Evolutionary conservation across 2,329 filamentous ascomycete genomes (phyloP), one percentile per base, ranked within the genome.

Genomic region (Mariannaea elegans): DNA sequence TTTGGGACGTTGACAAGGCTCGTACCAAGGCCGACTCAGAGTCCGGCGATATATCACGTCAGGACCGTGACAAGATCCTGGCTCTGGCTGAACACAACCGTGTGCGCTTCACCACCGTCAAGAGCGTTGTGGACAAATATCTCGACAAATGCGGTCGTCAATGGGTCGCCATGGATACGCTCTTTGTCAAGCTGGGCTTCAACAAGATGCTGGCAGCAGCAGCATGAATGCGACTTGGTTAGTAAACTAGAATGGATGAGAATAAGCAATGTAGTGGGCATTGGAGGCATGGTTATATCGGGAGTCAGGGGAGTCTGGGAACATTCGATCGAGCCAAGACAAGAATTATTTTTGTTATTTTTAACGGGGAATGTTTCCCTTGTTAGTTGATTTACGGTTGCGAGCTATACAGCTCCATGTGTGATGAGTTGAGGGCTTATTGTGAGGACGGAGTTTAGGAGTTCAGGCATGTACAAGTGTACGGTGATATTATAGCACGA

Each of bases 1-100:
- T 98, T 55, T 99, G 93, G 82, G 94, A 99, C 76, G 90, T 96
- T 3, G 94, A 98, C 63, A 93, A 92, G 78, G 90, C 90, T 13
- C 86, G 87, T 65, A 71, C 70, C 44, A 82, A 79, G 63, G 84
- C 81, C 18, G 77, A 74, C 21, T 85, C 81, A 32, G 75, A 75
- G 27, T 84, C 81, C 42, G 75, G 72, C 70, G 78, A 82, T 47
- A 69, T 82, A 18, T 74, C 77, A 59, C 78, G 75, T 1, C 80
- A 87, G 63, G 84, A 87, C 71, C 85, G 82, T 61, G 89, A 90
- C 57, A 89, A 86, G 76, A 74, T 97, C 10, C 73, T 85, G 19
- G 88, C 88, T 2, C 80, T 97, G 56, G 93, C 88, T 3, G 91
- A 94, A 73, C 88, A 93, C 75, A 99, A 99, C 76, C 85, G 92